Conservation (phyloP, 2,329 filamentous ascomycete genomes). For the Chrysoporthe deuterocubensis region DNA sequence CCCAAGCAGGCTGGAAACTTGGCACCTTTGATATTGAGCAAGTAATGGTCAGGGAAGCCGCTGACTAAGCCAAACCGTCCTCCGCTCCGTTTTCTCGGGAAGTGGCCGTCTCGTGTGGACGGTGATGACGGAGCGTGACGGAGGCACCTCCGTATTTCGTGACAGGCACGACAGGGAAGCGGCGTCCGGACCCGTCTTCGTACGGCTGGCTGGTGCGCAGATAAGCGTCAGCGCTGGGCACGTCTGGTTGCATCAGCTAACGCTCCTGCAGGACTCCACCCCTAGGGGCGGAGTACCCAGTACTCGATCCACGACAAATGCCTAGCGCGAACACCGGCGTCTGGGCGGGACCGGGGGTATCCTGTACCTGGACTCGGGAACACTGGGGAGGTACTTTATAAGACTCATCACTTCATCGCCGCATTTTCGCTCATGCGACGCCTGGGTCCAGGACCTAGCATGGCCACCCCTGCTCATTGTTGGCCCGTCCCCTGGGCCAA, state of each 20-base stretch:
- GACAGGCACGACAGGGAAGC: not conserved
- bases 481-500: not conserved
- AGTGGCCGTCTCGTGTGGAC: not conserved
- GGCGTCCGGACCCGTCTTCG: not conserved
- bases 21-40: not conserved
- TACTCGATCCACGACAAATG: not conserved
- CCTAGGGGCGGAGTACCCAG: slow-evolving; percentile 4
- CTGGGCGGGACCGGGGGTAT: not conserved
- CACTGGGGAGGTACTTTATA: not conserved
- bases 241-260: slow-evolving; percentile 12
- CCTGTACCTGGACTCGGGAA: not conserved
- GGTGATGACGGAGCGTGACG: not conserved
- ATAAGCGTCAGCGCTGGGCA: slow-evolving; percentile 8
- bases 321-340: not conserved
- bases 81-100: not conserved
- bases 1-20: not conserved
- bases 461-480: slow-evolving; percentile 3
- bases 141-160: not conserved
- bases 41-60: not conserved
- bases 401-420: not conserved
- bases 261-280: slow-evolving; percentile 10
- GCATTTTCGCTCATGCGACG: slow-evolving; percentile 1
- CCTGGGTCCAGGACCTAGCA: not conserved
- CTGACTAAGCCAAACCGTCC: not conserved
- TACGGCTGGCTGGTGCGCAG: not conserved